These are phyloP conservation scores for Veloboletus limbatus DNA, from an alignment of 1,284 basidiomycete species.

Conservation along the genomic window DNA sequence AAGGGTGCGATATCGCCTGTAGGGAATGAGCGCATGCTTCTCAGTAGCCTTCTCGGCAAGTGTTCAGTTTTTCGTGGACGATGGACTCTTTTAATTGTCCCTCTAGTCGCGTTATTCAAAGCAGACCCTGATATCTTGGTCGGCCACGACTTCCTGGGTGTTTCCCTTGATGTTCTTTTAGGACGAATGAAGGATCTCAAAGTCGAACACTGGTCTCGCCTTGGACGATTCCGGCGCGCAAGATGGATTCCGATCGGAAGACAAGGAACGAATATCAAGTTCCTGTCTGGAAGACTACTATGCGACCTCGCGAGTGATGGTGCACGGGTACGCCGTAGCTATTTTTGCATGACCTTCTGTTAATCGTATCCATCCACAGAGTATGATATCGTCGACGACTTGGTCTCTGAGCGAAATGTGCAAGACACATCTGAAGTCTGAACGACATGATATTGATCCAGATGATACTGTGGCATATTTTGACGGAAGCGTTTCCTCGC, in stretches of 20 bases:
- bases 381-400: slow-evolving; percentile 93
- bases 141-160: slow-evolving; percentile 94
- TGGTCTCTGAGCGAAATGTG: slow-evolving; percentile 99
- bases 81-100: neutral
- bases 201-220: slow-evolving; percentile 89
- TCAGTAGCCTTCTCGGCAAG: slow-evolving; percentile 78
- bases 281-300: slow-evolving; percentile 84
- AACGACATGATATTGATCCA: slow-evolving; percentile 91
- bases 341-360: neutral
- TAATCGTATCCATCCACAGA: slow-evolving; percentile 42
- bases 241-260: slow-evolving; percentile 81
- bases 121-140: slow-evolving; percentile 94
- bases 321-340: slow-evolving; percentile 67
- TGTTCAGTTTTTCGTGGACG: slow-evolving; percentile 1
- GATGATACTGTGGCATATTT: slow-evolving; percentile 93
- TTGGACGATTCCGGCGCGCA: slow-evolving; percentile 88
- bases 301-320: slow-evolving; percentile 95
- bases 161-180: slow-evolving; percentile 87
- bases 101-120: slow-evolving; percentile 73
- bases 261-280: slow-evolving; percentile 82
- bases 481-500: slow-evolving; percentile 77
- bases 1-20: slow-evolving; percentile 76
- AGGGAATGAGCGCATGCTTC: slow-evolving; percentile 81
- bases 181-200: slow-evolving; percentile 90
- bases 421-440: slow-evolving; percentile 81